Percentiles rank a stretch among this genome's conserved stretches.
These are phyloP conservation scores for Amauroascus niger DNA, from an alignment of 2,329 filamentous ascomycete species.

Conservation along the genomic window DNA sequence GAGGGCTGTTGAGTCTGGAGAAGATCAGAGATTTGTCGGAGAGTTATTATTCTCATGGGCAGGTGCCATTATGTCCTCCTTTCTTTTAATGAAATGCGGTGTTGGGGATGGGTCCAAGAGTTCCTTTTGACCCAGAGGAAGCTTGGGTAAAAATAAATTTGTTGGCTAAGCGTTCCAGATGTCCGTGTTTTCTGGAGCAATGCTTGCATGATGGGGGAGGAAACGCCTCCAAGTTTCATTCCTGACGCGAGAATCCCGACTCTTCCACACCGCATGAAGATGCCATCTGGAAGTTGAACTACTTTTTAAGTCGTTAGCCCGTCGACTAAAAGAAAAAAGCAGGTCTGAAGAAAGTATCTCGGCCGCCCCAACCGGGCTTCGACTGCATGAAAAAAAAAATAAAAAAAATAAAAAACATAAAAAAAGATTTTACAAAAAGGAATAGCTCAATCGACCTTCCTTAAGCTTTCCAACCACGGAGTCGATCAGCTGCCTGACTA, in stretches of 20 bases:
- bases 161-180: neutral
- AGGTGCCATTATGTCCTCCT: neutral
- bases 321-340: neutral
- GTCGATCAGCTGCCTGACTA: neutral
- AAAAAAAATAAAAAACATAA: neutral
- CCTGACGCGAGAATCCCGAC: conserved; percentile 3
- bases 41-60: neutral
- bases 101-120: conserved; percentile 1
- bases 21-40: neutral
- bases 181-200: neutral
- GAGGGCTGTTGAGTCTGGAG: neutral
- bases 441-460: conserved; percentile 1
- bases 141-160: neutral
- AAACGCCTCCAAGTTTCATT: conserved; percentile 11
- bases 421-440: neutral
- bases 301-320: neutral
- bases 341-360: neutral
- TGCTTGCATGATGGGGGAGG: neutral
- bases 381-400: conserved; percentile 1
- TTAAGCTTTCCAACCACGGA: neutral
- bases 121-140: neutral
- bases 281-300: neutral
- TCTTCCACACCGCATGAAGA: conserved; percentile 3
- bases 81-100: neutral
- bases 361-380: neutral